Percentiles rank a stretch among this genome's conserved stretches.
phyloP scores from a whole-genome alignment of 345 rosid genomes.

The Nasturtium officinale region DNA sequence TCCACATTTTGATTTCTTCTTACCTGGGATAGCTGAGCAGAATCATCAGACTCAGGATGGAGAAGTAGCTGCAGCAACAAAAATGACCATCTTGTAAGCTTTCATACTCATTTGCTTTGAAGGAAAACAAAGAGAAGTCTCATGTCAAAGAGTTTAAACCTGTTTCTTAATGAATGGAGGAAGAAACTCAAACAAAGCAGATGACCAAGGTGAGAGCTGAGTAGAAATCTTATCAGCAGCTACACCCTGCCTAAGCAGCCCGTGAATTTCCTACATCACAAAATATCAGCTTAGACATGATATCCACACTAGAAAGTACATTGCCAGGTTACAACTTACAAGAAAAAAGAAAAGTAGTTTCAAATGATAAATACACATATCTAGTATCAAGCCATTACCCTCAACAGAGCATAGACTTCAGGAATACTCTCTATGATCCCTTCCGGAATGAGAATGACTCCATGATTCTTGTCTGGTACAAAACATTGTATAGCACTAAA shows the following conservation, averaged over 20 bases:
- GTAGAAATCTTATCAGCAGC: constrained; percentile 70
- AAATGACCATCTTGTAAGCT: constrained; percentile 39
- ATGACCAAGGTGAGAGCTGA: constrained; percentile 99
- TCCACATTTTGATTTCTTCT: not conserved
- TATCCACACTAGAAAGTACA: not conserved
- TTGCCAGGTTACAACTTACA: not conserved
- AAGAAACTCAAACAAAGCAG: constrained; percentile 82
- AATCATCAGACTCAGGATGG: constrained; percentile 94
- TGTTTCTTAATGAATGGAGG: constrained; percentile 89
- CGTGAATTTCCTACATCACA: constrained; percentile 76
- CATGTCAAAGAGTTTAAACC: constrained; percentile 51
- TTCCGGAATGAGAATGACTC: constrained; percentile 96
- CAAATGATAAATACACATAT: constrained; percentile 18
- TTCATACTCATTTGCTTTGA: constrained; percentile 2
- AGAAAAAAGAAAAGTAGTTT: not conserved
- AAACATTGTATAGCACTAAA: constrained; percentile 31
- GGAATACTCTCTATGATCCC: constrained; percentile 98
- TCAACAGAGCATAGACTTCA: constrained; percentile 88
- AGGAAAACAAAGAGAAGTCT: constrained; percentile 12
- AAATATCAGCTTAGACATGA: constrained; percentile 29
- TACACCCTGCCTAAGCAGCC: constrained; percentile 69
- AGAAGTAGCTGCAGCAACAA: constrained; percentile 78
- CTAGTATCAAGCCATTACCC: constrained; percentile 51
- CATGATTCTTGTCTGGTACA: constrained; percentile 81
- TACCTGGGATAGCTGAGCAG: constrained; percentile 99